phyloP scores from a whole-genome alignment of 1,284 basidiomycete species.

The Ganoderma lucidum region DNA sequence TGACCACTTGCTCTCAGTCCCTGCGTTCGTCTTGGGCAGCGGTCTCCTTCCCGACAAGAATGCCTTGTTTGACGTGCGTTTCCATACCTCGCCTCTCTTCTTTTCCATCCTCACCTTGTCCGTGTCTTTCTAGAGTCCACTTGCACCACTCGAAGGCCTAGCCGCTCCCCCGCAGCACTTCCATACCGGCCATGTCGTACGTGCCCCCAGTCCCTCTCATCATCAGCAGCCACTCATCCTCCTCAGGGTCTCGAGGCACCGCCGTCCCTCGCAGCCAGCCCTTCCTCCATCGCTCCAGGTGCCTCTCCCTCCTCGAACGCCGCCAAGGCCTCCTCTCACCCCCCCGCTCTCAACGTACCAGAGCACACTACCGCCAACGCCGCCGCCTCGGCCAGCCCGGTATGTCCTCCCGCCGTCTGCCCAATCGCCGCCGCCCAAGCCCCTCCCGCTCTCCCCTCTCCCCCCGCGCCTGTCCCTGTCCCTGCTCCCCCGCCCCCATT shows the following conservation, averaged over 20 bases:
- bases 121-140: background rate
- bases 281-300: background rate
- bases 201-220: background rate
- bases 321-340: background rate
- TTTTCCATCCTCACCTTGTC: background rate
- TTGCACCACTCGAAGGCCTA: background rate
- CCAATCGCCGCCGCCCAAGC: background rate
- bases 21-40: background rate
- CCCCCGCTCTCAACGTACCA: background rate
- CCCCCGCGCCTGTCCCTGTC: background rate
- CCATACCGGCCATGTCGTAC: background rate
- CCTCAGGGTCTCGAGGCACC: background rate
- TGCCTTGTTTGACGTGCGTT: background rate
- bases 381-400: background rate
- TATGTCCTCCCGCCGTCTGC: conserved; percentile 1
- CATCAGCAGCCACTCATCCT: background rate
- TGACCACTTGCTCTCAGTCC: background rate
- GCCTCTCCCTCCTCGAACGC: background rate
- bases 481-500: background rate
- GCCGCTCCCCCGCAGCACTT: background rate
- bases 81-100: background rate
- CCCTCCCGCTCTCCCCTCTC: too few relatives aligned
- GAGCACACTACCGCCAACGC: background rate
- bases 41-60: background rate
- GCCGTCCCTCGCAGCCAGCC: background rate